These are phyloP conservation scores for Nosema granulosis DNA, from an alignment of 371 early-diverging fungal genomes.

Conservation along the genomic window DNA sequence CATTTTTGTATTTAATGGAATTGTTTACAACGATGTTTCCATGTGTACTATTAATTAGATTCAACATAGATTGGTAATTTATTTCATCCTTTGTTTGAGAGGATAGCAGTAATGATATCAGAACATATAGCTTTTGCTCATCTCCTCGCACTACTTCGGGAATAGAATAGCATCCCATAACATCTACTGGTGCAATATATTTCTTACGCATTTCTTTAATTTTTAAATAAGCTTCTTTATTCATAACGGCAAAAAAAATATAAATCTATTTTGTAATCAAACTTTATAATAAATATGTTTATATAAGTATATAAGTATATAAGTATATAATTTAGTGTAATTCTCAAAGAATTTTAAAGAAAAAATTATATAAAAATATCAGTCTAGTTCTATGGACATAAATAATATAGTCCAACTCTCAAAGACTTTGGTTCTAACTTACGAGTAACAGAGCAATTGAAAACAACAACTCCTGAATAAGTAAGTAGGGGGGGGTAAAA, in stretches of 20 bases:
- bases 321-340: background rate
- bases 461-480: conserved; percentile 3
- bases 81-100: conserved; percentile 88
- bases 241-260: background rate
- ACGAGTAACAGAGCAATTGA: conserved; percentile 20
- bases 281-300: background rate
- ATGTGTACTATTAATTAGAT: conserved; percentile 7
- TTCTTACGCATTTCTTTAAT: conserved; percentile 54
- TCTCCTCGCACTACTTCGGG: conserved; percentile 7
- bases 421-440: conserved; percentile 7
- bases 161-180: conserved; percentile 76
- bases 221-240: conserved; percentile 19
- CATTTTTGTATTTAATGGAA: background rate
- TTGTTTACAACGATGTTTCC: background rate
- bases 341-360: background rate
- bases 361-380: conserved; percentile 16
- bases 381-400: background rate
- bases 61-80: conserved; percentile 41
- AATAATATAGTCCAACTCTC: conserved; percentile 8
- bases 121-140: conserved; percentile 74
- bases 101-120: conserved; percentile 82
- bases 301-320: background rate
- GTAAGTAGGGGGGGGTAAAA: background rate
- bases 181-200: conserved; percentile 80
- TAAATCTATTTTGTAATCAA: background rate